These are phyloP conservation scores for Pseudogymnoascus sp. DNA, from an alignment of 2,329 filamentous ascomycete species.

Conservation along the genomic window DNA sequence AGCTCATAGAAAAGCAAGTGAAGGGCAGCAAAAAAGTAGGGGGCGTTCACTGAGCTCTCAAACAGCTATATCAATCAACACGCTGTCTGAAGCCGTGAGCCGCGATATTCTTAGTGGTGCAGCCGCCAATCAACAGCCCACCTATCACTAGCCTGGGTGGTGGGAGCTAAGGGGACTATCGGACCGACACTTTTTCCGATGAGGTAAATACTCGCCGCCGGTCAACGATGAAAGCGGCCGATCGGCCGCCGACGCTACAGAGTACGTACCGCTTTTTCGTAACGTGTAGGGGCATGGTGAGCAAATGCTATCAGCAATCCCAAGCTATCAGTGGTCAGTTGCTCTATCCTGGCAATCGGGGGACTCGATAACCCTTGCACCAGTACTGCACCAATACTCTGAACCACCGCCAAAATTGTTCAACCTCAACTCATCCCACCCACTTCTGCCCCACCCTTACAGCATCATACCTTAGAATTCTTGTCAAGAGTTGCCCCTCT, in stretches of 20 bases:
- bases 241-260: background rate
- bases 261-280: background rate
- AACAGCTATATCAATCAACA: background rate
- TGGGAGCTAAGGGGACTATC: background rate
- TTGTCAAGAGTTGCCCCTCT: background rate
- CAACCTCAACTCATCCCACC: slow-evolving; percentile 5
- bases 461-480: slow-evolving; percentile 7
- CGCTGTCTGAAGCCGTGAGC: background rate
- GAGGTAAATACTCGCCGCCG: background rate
- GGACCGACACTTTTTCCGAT: background rate
- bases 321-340: background rate
- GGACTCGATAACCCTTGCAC: background rate
- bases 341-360: background rate
- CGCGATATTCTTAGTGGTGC: background rate
- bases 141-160: background rate
- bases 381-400: background rate
- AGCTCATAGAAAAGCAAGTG: background rate
- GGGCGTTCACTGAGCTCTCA: background rate
- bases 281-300: background rate
- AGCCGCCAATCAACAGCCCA: background rate
- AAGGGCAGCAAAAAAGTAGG: background rate
- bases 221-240: background rate
- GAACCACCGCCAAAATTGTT: background rate
- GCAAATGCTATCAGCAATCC: slow-evolving; percentile 1
- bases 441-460: slow-evolving; percentile 14